Base-by-base conservation (phyloP, 306 rosid genomes). In the Rosa persica region DNA sequence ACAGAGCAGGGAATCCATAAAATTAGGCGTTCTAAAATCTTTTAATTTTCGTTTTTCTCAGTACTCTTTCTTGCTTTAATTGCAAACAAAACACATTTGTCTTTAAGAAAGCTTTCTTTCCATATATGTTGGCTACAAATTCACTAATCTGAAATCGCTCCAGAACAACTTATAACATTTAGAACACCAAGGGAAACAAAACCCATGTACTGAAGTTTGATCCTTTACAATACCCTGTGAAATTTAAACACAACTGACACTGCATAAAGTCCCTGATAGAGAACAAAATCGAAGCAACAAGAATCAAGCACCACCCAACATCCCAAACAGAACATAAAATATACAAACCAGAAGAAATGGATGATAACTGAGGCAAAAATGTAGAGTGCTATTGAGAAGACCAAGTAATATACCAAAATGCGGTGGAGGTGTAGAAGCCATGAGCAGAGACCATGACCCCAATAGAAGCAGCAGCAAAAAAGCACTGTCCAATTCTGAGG, bases 381-480 rank as follows among this genome's bases (percentile, higher is more conserved):
- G 65, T 57, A 61, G 5, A 78, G 46, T 36, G 71, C 15, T 27
- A 12, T 27, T 40, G 12, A 49, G 73, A n/a, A 73, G 58, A 55
- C 67, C 25, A 49, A 47, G 48, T 1, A 67, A 20, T 48, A 25
- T 75, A 85, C 88, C 88, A 79, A 78, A 85, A 85, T n/a, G 88
- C 85, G 42, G 88, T 81, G 73, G 85, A 75, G 76, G 72, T 72
- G 88, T 81, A 81, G 81, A 85, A 81, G 68, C 79, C 86, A 71
- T 76, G 85, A 67, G 85, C 81, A 79, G 88, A 74, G 42, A 81
- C 38, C 88, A 85, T 85, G n/a, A 72, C 57, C 55, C 85, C 88
- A 85, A 85, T 79, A 3, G 88, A 79, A 43, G 81, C 85, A 76
- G 88, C 81, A 71, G 88, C 85, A 46, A 81, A 81, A 43, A 74